A percentile compares a stretch with the other conserved stretches of the same genome.
phyloP scores from a whole-genome alignment of 495 filamentous ascomycete genomes.

The Aspergillus diversus region DNA sequence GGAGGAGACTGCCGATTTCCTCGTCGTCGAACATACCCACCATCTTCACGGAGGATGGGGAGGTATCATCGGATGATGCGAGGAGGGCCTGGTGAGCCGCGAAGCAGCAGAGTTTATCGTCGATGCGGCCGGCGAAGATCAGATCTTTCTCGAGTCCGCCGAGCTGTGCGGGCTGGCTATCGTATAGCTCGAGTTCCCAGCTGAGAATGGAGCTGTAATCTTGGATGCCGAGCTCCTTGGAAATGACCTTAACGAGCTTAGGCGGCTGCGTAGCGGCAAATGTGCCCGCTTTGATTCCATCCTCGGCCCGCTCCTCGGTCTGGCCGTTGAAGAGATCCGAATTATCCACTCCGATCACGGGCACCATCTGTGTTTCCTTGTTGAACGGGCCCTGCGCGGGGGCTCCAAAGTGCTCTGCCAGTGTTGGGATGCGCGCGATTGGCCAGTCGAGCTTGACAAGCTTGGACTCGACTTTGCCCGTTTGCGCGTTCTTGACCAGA shows the following conservation, averaged over 20 bases:
- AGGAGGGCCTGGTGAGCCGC: conserved; percentile 86
- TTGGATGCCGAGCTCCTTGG: conserved; percentile 68
- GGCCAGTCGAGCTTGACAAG: conserved; percentile 93
- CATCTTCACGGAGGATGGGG: conserved; percentile 70
- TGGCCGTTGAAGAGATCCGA: conserved; percentile 53
- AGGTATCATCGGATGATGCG: conserved; percentile 57
- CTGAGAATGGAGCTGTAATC: conserved; percentile 76
- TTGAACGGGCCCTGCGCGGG: conserved; percentile 79
- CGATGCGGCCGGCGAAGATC: conserved; percentile 92
- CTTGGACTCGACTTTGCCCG: conserved; percentile 79
- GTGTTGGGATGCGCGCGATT: conserved; percentile 87
- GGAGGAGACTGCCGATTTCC: conserved; percentile 87
- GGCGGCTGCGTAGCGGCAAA: conserved; percentile 83
- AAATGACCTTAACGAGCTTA: conserved; percentile 81
- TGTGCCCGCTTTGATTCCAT: conserved; percentile 49
- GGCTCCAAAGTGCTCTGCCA: conserved; percentile 91
- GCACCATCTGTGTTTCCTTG: conserved; percentile 89
- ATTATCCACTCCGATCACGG: conserved; percentile 88
- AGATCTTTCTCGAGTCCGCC: conserved; percentile 91
- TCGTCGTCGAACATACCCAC: conserved; percentile 95
- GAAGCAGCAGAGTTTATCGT: conserved; percentile 97
- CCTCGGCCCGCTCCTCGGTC: conserved; percentile 18
- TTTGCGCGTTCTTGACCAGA: conserved; percentile 70
- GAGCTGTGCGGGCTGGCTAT: conserved; percentile 81
- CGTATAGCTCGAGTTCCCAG: conserved; percentile 98